Evolutionary conservation across 1,284 basidiomycete species (phyloP), one percentile per base, ranked within the genome.

Genomic region (Ceratobasidium sp.): DNA sequence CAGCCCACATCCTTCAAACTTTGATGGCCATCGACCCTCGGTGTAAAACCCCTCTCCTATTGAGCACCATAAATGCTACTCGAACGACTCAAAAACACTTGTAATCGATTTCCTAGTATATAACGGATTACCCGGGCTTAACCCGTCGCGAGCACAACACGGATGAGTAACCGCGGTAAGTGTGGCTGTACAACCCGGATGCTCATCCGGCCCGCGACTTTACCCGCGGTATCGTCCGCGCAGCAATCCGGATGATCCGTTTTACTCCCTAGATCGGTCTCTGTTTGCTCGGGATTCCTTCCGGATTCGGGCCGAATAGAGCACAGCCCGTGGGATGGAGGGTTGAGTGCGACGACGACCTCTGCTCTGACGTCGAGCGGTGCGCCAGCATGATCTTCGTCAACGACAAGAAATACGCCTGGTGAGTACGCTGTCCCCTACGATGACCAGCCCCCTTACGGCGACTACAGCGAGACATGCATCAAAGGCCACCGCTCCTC

Each of bases 401-500:
- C 81, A 90, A 89, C 83, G 89, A 89, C 82, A 93, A 91, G 85
- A 94, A 94, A 84, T 93, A 92, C 80, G 91, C 91, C 77, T 93
- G 91, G 91, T 93, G 81, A 57, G 89, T 79, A 73, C 19, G 27
- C 33, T 54, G 29, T 72, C 75, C 44, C 24, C n/a, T 41, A 24
- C 8, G 56, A 36, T 22, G 9, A 9, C 27, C 11, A 27, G 17
- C 17, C 2, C 19, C 33, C 31, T 75, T 22, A 73, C 74, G 24
- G 36, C 19, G 17, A n/a, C n/a, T 53, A 77, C 77, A 93, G 92
- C 80, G 91, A 91, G 82, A 91, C 91, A 54, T 94, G 92, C 83
- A 93, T 94, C 83, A 93, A 93, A 82, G 92, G 92, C 14, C 92
- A 94, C 83, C 89, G 92, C 48, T 93, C 92, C 15, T 92, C 91